A percentile compares a stretch with the other conserved stretches of the same genome.
These are phyloP conservation scores for Bertia moriformis DNA, from an alignment of 2,329 filamentous ascomycete genomes.

Conservation along the genomic window DNA sequence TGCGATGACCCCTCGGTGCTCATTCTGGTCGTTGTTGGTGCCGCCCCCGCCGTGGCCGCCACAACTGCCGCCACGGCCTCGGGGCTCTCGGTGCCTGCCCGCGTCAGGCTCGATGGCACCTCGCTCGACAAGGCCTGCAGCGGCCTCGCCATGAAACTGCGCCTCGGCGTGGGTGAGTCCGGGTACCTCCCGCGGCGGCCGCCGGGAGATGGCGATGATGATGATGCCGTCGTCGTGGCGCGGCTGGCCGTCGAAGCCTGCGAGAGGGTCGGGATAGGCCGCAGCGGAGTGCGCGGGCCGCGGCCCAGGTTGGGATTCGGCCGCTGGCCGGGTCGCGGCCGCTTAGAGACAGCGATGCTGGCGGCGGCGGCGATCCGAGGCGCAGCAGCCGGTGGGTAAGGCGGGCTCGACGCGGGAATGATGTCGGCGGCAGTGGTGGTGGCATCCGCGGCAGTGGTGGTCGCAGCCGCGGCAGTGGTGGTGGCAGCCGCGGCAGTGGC, in stretches of 20 bases:
- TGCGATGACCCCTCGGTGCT: conserved; percentile 36
- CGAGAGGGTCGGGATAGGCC: conserved; percentile 8
- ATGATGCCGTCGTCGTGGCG: conserved; percentile 9
- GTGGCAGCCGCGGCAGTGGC: conserved; percentile 10
- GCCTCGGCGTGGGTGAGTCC: conserved; percentile 4
- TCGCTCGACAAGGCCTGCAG: too few relatives aligned
- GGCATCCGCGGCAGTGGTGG: too few relatives aligned
- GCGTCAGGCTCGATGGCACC: too few relatives aligned
- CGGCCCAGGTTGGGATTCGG: background rate
- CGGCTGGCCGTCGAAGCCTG: conserved; percentile 28
- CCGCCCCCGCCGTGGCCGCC: too few relatives aligned
- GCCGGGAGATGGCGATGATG: conserved; percentile 11
- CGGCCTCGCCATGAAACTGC: too few relatives aligned
- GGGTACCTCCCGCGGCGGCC: conserved; percentile 12
- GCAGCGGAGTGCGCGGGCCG: background rate
- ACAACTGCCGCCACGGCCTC: too few relatives aligned
- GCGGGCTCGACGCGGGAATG: background rate
- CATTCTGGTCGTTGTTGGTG: too few relatives aligned
- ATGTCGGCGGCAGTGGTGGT: background rate
- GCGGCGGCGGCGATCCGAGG: too few relatives aligned
- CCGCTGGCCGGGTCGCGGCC: background rate
- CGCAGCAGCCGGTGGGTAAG: too few relatives aligned
- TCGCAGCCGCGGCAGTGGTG: background rate
- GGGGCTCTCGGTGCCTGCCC: too few relatives aligned
- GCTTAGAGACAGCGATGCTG: too few relatives aligned